These are phyloP conservation scores for Ustilago tritici DNA, from an alignment of 1,284 basidiomycete genomes.

Conservation along the genomic window DNA sequence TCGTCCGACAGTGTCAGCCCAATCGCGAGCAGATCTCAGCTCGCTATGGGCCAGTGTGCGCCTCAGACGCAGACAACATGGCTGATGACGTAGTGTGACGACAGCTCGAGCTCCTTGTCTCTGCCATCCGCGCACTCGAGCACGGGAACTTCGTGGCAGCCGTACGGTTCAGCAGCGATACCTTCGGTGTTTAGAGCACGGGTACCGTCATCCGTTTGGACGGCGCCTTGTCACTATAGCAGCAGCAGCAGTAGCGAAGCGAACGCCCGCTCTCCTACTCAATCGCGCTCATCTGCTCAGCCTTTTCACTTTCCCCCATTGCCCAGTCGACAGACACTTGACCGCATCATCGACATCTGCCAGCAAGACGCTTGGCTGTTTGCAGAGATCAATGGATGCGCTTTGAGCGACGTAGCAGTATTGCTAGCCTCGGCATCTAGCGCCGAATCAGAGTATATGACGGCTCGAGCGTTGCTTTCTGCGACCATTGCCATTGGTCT, in stretches of 20 bases:
- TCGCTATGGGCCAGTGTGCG: neutral
- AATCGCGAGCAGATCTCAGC: neutral
- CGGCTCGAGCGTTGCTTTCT: slow-evolving; percentile 20
- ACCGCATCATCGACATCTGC: slow-evolving; percentile 18
- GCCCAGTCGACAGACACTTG: slow-evolving; percentile 17
- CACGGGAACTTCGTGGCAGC: neutral
- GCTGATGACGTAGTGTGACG: slow-evolving; percentile 1
- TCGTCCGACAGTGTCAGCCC: neutral
- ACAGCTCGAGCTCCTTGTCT: neutral
- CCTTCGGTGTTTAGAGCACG: slow-evolving; percentile 12
- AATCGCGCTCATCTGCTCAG: neutral
- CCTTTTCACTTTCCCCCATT: neutral
- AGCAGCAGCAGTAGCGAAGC: slow-evolving; percentile 1
- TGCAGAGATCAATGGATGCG: slow-evolving; percentile 26
- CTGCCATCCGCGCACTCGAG: neutral
- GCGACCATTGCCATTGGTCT: slow-evolving; percentile 24
- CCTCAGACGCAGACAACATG: neutral
- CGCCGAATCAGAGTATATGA: slow-evolving; percentile 11
- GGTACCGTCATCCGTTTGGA: neutral
- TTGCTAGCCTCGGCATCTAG: slow-evolving; percentile 6
- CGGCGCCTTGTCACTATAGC: slow-evolving; percentile 12
- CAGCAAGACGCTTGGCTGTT: slow-evolving; percentile 21
- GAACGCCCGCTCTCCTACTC: neutral
- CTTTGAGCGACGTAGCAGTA: slow-evolving; percentile 17
- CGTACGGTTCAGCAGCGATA: neutral